Evolutionary conservation across 1,284 basidiomycete genomes (phyloP).

Genomic region (Trametes sp.): DNA sequence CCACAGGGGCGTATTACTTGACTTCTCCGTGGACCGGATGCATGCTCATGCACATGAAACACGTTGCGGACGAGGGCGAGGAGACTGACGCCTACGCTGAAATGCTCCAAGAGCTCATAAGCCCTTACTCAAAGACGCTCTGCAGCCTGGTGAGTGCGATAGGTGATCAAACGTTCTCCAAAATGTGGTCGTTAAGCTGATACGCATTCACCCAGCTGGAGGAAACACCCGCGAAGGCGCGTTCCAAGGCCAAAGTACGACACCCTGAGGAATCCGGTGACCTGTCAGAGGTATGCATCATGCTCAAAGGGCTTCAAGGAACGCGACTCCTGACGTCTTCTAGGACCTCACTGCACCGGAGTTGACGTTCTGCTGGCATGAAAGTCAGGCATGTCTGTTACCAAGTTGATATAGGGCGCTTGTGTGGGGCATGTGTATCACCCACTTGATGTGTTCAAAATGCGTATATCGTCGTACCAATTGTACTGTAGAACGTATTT

Average conservation of each 20-base stretch:
- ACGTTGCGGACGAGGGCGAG: slow-evolving; percentile 2
- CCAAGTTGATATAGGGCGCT: background rate
- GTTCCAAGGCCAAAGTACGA: background rate
- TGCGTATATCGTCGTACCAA: no score
- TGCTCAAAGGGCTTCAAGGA: background rate
- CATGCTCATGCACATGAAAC: slow-evolving; percentile 43
- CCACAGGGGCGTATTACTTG: slow-evolving; percentile 43
- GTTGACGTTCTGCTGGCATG: background rate
- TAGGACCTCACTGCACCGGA: background rate
- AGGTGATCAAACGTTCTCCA: no score
- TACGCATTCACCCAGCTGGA: background rate
- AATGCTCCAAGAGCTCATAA: slow-evolving; percentile 12
- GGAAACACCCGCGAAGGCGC: background rate
- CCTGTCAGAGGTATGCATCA: background rate
- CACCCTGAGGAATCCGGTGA: no score
- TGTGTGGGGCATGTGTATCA: no score
- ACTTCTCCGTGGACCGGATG: slow-evolving; percentile 59
- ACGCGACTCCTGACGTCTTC: background rate
- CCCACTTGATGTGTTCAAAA: no score
- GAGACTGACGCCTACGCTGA: slow-evolving; percentile 4
- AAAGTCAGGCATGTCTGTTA: background rate
- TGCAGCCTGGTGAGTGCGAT: background rate
- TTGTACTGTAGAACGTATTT: no score
- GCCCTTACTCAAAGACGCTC: background rate
- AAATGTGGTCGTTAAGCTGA: no score